Percentiles rank a stretch among this genome's conserved stretches.
These are phyloP conservation scores for Leishmania braziliensis DNA, from an alignment of 208 protist species.

Conservation along the genomic window DNA sequence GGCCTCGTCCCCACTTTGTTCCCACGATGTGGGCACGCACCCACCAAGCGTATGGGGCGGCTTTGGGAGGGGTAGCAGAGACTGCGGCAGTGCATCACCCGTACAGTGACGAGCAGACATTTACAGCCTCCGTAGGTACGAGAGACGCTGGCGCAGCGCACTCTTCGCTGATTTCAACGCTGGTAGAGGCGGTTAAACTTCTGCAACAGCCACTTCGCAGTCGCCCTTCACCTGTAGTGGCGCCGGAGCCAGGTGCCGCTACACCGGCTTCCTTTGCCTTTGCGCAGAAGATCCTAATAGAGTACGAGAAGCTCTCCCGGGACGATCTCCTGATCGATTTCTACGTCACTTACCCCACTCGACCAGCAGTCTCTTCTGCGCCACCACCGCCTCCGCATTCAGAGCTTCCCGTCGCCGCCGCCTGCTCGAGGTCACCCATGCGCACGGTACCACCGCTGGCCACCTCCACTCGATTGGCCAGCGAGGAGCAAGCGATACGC, in stretches of 20 bases:
- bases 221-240: neutral
- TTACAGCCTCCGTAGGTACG: neutral
- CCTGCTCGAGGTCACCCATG: neutral
- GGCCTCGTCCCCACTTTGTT: neutral
- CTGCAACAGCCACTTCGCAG: neutral
- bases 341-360: slow-evolving; percentile 30
- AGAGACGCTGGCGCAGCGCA: neutral
- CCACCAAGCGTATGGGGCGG: no score
- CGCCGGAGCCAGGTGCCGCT: neutral
- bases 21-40: neutral
- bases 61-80: neutral
- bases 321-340: slow-evolving; percentile 46
- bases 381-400: neutral
- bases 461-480: neutral
- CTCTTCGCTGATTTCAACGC: neutral
- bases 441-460: neutral
- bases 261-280: slow-evolving; percentile 1
- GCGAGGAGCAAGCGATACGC: neutral
- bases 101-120: neutral
- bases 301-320: slow-evolving; percentile 35
- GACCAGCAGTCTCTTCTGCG: neutral
- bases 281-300: slow-evolving; percentile 20
- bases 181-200: neutral
- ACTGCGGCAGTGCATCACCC: neutral
- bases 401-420: neutral